Base-by-base conservation (phyloP, 805 yeast genomes). In the Lachancea sp. region DNA sequence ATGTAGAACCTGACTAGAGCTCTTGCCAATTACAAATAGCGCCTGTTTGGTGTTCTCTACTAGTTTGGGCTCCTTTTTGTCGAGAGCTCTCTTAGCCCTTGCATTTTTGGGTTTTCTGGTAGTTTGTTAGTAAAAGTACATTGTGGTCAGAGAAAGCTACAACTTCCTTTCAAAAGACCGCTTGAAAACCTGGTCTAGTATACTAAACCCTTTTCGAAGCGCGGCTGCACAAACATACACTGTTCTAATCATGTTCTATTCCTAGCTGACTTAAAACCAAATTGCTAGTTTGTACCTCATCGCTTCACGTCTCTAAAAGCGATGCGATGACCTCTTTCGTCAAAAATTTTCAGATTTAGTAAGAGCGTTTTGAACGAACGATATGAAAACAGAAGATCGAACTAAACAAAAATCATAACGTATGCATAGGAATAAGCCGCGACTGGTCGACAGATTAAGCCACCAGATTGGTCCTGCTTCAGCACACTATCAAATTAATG, bases 31-130 rank as follows among this genome's bases (percentile, higher is more conserved):
- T 32, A 92, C 79, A 55, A 92, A 92, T 42, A 92, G 72, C 0
- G 96, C 97, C 40, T 78, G 75, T 65, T 92, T 92, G 47, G 82
- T 78, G 63, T 92, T 89, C 63, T 92, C 98, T 7, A 83, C 83
- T 34, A 87, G 63, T 65, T 88, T 90, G 39, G 97, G 77, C 55
- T 88, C 96, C 54, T 78, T 82, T 55, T 83, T 83, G 47, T 88
- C 95, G 48, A 89, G 61, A 5, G 96, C 97, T 65, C 98, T 79
- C 69, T 92, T 92, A 41, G 96, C 77, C 58, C 97, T 87, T 40
- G 96, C 96, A 58, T 82, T 92, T 68, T 88, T 89, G 26, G 98
- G 97, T 52, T 87, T 82, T 33, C 43, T 43, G 38, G 13, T 5
- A 21, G 8, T 20, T 20, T 19, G 40, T 36, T 36, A 36, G 40